phyloP scores from a whole-genome alignment of 2,329 filamentous ascomycete genomes.

The Alternaria angustiovoidea region DNA sequence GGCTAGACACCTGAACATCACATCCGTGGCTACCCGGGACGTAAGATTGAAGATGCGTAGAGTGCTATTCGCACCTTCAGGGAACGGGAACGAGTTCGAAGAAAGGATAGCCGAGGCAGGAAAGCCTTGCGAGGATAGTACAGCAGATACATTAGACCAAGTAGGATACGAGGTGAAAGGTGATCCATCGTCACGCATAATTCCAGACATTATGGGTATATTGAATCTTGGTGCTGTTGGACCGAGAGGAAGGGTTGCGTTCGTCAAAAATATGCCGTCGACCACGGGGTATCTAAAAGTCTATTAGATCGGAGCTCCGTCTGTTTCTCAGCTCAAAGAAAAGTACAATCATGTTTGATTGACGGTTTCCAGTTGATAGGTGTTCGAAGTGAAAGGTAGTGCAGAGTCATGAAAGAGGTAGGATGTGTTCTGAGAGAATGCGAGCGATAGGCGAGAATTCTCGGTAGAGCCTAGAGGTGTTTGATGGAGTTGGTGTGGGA shows the following conservation, averaged over 20 bases:
- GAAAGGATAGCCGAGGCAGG: conserved; percentile 19
- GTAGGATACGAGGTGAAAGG: conserved; percentile 8
- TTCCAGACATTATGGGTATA: neutral
- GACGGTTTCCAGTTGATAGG: neutral
- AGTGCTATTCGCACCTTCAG: conserved; percentile 43
- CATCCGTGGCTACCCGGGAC: conserved; percentile 41
- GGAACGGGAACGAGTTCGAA: conserved; percentile 28
- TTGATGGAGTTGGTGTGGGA: no score
- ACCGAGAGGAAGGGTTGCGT: neutral
- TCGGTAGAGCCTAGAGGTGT: no score
- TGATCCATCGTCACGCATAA: neutral
- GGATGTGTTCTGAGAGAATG: no score
- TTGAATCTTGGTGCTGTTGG: neutral
- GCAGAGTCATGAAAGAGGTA: no score
- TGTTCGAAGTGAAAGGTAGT: no score
- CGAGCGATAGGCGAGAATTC: no score
- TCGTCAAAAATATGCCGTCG: neutral
- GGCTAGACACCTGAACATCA: conserved; percentile 41
- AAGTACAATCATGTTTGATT: neutral
- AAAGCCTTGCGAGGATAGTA: conserved; percentile 26
- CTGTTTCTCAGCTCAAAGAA: neutral
- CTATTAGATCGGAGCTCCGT: neutral
- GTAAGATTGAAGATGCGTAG: conserved; percentile 45
- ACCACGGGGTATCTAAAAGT: neutral
- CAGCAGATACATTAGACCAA: conserved; percentile 25